phyloP scores from a whole-genome alignment of 306 rosid genomes.

The Lathyrus tuberosus region DNA sequence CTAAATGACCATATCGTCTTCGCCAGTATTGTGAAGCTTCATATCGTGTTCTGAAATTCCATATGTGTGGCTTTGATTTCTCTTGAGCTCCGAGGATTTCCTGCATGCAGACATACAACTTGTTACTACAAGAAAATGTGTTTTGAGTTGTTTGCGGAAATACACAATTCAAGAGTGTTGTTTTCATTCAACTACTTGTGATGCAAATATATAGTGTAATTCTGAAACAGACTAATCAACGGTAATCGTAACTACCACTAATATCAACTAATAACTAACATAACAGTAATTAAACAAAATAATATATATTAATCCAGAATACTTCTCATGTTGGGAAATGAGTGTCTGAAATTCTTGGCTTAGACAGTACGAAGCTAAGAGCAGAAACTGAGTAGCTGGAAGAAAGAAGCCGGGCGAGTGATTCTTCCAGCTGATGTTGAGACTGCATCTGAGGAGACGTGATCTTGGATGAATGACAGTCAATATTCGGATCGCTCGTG shows the following conservation, averaged over 20 bases:
- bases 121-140: conserved; percentile 21
- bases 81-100: conserved; percentile 75
- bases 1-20: conserved; percentile 62
- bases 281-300: not conserved
- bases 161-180: not conserved
- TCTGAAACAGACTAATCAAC: conserved; percentile 12
- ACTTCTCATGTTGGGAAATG: not conserved
- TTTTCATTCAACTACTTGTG: conserved; percentile 11
- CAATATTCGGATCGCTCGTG: not conserved
- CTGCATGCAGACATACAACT: conserved; percentile 51
- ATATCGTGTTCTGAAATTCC: conserved; percentile 75
- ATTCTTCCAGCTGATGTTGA: not conserved
- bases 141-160: not conserved
- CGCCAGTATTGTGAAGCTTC: conserved; percentile 72
- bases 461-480: not conserved
- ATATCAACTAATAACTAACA: no score
- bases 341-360: not conserved
- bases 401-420: not conserved
- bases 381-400: not conserved
- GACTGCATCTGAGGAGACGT: not conserved
- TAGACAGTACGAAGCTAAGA: not conserved
- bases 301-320: not conserved
- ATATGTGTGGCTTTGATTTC: conserved; percentile 65
- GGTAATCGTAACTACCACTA: not conserved
- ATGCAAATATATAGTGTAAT: not conserved